phyloP scores from a whole-genome alignment of 805 yeast species.

The Zygosaccharomyces bisporus region DNA sequence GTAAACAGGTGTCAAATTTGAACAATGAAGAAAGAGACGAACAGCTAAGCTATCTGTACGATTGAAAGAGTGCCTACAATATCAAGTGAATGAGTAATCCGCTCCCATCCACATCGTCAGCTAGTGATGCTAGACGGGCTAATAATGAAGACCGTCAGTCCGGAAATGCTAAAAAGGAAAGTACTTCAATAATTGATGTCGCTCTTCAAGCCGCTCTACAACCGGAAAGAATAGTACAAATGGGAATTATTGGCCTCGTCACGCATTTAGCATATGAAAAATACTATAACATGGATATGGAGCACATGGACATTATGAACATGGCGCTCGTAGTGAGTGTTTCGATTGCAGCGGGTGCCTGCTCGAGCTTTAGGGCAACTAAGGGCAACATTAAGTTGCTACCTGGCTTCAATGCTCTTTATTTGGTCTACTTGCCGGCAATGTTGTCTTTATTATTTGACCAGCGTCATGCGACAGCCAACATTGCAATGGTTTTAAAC shows the following conservation, averaged over 20 bases:
- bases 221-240: constrained; percentile 27
- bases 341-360: constrained; percentile 20
- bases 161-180: constrained; percentile 4
- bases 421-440: constrained; percentile 35
- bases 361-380: constrained; percentile 9
- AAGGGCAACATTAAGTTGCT: constrained; percentile 9
- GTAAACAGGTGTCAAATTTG: constrained; percentile 1
- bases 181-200: constrained; percentile 16
- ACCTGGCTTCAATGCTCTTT: constrained; percentile 37
- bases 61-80: background rate
- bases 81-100: background rate
- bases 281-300: constrained; percentile 13
- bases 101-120: background rate
- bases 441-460: constrained; percentile 31
- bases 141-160: background rate
- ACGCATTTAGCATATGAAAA: constrained; percentile 23
- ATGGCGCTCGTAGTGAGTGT: constrained; percentile 23
- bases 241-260: constrained; percentile 25
- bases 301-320: constrained; percentile 15
- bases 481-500: constrained; percentile 34
- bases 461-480: constrained; percentile 26
- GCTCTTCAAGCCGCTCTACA: constrained; percentile 21
- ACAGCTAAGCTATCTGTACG: background rate
- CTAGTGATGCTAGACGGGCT: background rate
- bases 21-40: background rate